phyloP scores from a whole-genome alignment of 1,284 basidiomycete genomes.

The Pseudozyma thailandica region DNA sequence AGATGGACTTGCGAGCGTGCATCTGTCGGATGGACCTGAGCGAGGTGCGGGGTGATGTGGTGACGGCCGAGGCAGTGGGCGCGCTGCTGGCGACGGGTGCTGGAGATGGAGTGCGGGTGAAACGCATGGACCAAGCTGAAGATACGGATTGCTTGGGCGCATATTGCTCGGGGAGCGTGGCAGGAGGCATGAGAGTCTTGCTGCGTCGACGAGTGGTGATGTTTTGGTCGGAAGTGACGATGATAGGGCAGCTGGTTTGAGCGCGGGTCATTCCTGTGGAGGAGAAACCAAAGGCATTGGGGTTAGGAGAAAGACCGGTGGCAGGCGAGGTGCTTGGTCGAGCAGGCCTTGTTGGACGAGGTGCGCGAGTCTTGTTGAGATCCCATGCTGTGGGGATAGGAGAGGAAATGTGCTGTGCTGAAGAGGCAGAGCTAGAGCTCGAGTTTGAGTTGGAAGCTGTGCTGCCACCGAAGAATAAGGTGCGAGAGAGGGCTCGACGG shows the following conservation, averaged over 20 bases:
- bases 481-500: constrained; percentile 25
- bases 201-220: constrained; percentile 14
- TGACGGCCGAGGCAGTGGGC: not conserved
- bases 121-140: constrained; percentile 12
- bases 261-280: constrained; percentile 12
- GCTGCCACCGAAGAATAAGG: constrained; percentile 26
- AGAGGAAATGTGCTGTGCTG: constrained; percentile 11
- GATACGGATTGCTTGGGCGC: not conserved
- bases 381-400: constrained; percentile 5
- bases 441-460: constrained; percentile 1
- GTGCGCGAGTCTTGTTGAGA: constrained; percentile 1
- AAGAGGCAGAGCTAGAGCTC: not conserved
- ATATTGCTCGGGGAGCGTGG: not conserved
- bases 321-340: constrained; percentile 13
- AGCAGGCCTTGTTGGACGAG: constrained; percentile 15
- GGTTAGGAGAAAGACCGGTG: constrained; percentile 8
- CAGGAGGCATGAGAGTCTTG: constrained; percentile 14
- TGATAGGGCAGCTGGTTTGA: constrained; percentile 10
- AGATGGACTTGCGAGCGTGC: constrained; percentile 29
- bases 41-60: constrained; percentile 16
- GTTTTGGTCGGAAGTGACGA: constrained; percentile 7
- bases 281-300: constrained; percentile 11
- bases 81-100: constrained; percentile 4
- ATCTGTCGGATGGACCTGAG: constrained; percentile 34
- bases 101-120: constrained; percentile 11